These are phyloP conservation scores for Eragrostis nindensis DNA, from an alignment of 176 grass and related monocot genomes.

Conservation along the genomic window DNA sequence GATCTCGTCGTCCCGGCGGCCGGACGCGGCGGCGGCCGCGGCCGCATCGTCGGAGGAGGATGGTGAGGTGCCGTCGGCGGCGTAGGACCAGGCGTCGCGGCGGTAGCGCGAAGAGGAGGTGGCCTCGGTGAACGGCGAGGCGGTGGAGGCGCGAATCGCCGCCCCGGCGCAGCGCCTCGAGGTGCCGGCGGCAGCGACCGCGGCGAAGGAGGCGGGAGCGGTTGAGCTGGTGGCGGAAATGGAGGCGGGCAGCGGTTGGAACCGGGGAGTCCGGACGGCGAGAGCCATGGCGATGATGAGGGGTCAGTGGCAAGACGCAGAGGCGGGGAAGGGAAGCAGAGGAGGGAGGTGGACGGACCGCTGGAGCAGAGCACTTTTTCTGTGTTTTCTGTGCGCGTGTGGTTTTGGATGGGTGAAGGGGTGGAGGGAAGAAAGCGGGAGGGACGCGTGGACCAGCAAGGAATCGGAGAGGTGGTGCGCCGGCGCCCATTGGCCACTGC, in stretches of 20 bases:
- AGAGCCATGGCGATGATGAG: slow-evolving; percentile 34
- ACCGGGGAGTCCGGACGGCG: slow-evolving; percentile 31
- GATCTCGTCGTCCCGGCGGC: slow-evolving; percentile 76
- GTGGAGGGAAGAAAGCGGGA: neutral
- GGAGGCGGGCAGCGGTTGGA: slow-evolving; percentile 43
- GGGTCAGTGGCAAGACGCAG: neutral
- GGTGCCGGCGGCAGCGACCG: slow-evolving; percentile 2
- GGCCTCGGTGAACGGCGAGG: slow-evolving; percentile 92
- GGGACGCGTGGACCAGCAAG: neutral
- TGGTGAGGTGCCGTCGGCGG: neutral
- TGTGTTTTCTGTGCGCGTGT: neutral
- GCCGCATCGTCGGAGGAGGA: neutral
- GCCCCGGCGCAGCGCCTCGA: neutral
- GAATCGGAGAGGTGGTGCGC: slow-evolving; percentile 6
- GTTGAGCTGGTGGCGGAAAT: slow-evolving; percentile 26
- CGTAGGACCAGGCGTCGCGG: slow-evolving; percentile 74
- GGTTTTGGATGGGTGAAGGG: slow-evolving; percentile 48
- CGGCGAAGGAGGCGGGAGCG: slow-evolving; percentile 13
- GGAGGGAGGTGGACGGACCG: too few relatives aligned
- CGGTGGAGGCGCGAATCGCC: slow-evolving; percentile 28
- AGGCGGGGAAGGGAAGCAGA: too few relatives aligned
- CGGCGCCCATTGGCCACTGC: slow-evolving; percentile 17
- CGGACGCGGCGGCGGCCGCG: slow-evolving; percentile 6
- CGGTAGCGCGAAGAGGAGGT: slow-evolving; percentile 68
- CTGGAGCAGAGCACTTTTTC: neutral